Base-by-base conservation (phyloP, 345 rosid genomes). In the Aurinia saxatilis region DNA sequence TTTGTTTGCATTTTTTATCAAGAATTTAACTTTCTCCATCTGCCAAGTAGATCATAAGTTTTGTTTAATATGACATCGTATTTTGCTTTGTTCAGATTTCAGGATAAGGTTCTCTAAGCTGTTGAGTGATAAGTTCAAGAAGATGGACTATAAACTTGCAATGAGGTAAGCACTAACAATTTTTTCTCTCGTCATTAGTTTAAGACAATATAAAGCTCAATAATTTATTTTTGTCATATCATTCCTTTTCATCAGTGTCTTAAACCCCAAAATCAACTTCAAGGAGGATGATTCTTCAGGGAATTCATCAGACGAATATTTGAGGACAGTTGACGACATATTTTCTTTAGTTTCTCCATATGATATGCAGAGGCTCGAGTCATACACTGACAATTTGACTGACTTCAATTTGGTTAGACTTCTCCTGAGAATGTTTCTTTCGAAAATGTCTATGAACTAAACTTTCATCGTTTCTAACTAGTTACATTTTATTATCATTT, bases 71-170 rank as follows among this genome's bases (percentile, higher is more conserved):
- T 56, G 16, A 46, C 70, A 31, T 39, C 45, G 41, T 46, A 15
- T 40, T 57, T 60, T 60, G 8, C 51, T 68, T 33, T 70, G 18
- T 10, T 50, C 77, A 93, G 99, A 84, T 63, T 93, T 90, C 82
- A 90, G 70, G 79, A 72, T 44, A 76, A 79, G 78, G 55, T 93
- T 93, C 65, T 70, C 81, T 39, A 78, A 86, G 63, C 80, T 80
- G 10, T 64, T 93, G 64, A 60, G 74, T 75, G 78, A 64, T 53
- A 69, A 77, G 70, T 88, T 90, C 69, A 77, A 75, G 53, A 60
- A 65, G 57, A 84, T 95, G 92, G 97, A 95, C 48, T 86, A 81
- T 59, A 95, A 88, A 73, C 96, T 95, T 76, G 90, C 84, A 31
- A 84, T 90, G 99, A 95, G 95, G 99, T 84, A 29, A 66, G 73